These are phyloP conservation scores for Boechera retrofracta DNA, from an alignment of 345 rosid genomes.

Conservation along the genomic window DNA sequence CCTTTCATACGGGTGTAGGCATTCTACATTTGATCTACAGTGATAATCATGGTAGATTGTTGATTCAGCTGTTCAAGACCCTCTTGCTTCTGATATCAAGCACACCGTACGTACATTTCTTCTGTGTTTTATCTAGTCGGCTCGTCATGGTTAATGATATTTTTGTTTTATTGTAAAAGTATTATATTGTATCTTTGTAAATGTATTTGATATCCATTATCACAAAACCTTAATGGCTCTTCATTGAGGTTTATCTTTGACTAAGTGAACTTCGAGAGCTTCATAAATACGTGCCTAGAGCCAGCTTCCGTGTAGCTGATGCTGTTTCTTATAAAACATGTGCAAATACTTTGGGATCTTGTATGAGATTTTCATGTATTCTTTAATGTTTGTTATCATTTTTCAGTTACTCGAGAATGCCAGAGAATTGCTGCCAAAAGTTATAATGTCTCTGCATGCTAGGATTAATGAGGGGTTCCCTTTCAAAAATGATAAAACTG, in stretches of 20 bases:
- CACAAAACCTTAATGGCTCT: slow-evolving; percentile 10
- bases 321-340: neutral
- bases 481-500: slow-evolving; percentile 68
- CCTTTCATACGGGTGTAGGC: slow-evolving; percentile 57
- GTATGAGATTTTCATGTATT: slow-evolving; percentile 34
- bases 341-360: slow-evolving; percentile 23
- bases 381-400: slow-evolving; percentile 37
- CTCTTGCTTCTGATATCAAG: slow-evolving; percentile 77
- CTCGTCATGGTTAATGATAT: slow-evolving; percentile 14
- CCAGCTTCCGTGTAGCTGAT: slow-evolving; percentile 21
- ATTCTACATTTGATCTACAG: slow-evolving; percentile 70
- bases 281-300: slow-evolving; percentile 23
- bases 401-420: slow-evolving; percentile 89
- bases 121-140: slow-evolving; percentile 23
- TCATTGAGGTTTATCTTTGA: slow-evolving; percentile 26
- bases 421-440: slow-evolving; percentile 72
- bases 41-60: slow-evolving; percentile 73
- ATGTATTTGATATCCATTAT: neutral
- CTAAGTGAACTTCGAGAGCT: neutral
- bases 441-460: slow-evolving; percentile 60
- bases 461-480: slow-evolving; percentile 67
- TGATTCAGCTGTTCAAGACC: slow-evolving; percentile 77
- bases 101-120: slow-evolving; percentile 78
- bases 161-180: slow-evolving; percentile 20
- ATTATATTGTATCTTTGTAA: slow-evolving; percentile 31